Conservation (phyloP, 495 filamentous ascomycete genomes). For the Collariella sp. region DNA sequence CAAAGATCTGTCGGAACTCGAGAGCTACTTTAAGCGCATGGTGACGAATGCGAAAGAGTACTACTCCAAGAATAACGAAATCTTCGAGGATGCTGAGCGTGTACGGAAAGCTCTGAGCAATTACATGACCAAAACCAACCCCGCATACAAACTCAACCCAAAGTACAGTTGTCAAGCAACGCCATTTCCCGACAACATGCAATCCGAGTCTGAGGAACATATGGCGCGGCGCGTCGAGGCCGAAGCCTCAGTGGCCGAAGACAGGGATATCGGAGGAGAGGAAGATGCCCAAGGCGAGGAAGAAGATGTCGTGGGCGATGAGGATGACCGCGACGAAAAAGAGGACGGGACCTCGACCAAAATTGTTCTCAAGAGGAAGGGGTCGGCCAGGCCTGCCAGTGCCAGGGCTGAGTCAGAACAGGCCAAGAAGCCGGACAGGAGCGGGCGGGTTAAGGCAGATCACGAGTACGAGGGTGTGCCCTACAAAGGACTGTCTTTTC, state of each 20-base stretch:
- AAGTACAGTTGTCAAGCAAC: constrained; percentile 55
- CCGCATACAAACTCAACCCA: constrained; percentile 51
- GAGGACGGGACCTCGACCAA: constrained; percentile 24
- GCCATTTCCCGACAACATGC: constrained; percentile 42
- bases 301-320: constrained; percentile 24
- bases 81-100: constrained; percentile 67
- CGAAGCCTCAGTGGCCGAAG: constrained; percentile 8
- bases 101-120: constrained; percentile 66
- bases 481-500: constrained; percentile 59
- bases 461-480: constrained; percentile 44
- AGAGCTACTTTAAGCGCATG: constrained; percentile 69
- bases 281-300: constrained; percentile 21
- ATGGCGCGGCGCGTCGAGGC: constrained; percentile 4
- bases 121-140: constrained; percentile 67
- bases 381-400: constrained; percentile 20
- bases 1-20: constrained; percentile 50
- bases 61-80: constrained; percentile 54
- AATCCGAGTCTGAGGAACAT: constrained; percentile 21
- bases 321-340: constrained; percentile 28
- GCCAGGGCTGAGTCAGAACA: constrained; percentile 5
- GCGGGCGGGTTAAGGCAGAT: constrained; percentile 33
- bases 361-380: constrained; percentile 26
- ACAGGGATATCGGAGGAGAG: constrained; percentile 20
- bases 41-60: constrained; percentile 67
- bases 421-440: constrained; percentile 11